A percentile compares a stretch with the other conserved stretches of the same genome.
These are phyloP conservation scores for Tuctoria greenei DNA, from an alignment of 176 grass and related monocot genomes.

Conservation along the genomic window DNA sequence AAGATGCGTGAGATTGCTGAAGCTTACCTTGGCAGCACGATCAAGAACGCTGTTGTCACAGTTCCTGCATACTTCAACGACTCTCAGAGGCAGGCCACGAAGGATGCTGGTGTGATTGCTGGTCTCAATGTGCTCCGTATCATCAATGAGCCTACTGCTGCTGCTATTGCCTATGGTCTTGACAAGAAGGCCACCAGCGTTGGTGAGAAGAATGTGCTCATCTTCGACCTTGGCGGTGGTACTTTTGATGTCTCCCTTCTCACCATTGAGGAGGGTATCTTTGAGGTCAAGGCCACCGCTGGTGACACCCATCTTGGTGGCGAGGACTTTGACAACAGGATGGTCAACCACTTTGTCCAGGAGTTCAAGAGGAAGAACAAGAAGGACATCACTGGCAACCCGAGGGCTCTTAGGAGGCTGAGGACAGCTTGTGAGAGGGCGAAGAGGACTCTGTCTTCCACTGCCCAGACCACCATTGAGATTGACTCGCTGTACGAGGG, in stretches of 20 bases:
- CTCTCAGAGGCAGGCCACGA: constrained; percentile 65
- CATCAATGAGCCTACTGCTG: constrained; percentile 51
- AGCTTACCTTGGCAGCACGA: constrained; percentile 48
- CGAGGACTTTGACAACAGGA: constrained; percentile 69
- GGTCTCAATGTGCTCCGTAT: constrained; percentile 63
- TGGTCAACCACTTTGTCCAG: constrained; percentile 66
- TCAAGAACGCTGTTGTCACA: constrained; percentile 56
- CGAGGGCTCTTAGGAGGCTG: constrained; percentile 48
- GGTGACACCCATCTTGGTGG: constrained; percentile 69
- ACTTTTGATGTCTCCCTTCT: constrained; percentile 66
- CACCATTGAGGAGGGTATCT: constrained; percentile 60
- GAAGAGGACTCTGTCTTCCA: constrained; percentile 63
- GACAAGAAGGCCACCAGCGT: constrained; percentile 54
- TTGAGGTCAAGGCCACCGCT: constrained; percentile 61
- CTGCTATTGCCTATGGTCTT: constrained; percentile 61
- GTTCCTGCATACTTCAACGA: constrained; percentile 63
- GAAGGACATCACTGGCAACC: constrained; percentile 68
- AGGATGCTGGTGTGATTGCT: constrained; percentile 61
- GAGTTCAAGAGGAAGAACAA: constrained; percentile 70
- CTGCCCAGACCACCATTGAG: constrained; percentile 65
- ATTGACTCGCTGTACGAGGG: constrained; percentile 46
- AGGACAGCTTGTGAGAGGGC: constrained; percentile 62
- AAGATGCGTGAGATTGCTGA: constrained; percentile 70
- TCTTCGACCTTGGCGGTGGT: constrained; percentile 64
- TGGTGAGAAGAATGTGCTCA: constrained; percentile 64